Evolutionary conservation across 495 filamentous ascomycete genomes (phyloP).

Genomic region (Talaromyces wortmannii): DNA sequence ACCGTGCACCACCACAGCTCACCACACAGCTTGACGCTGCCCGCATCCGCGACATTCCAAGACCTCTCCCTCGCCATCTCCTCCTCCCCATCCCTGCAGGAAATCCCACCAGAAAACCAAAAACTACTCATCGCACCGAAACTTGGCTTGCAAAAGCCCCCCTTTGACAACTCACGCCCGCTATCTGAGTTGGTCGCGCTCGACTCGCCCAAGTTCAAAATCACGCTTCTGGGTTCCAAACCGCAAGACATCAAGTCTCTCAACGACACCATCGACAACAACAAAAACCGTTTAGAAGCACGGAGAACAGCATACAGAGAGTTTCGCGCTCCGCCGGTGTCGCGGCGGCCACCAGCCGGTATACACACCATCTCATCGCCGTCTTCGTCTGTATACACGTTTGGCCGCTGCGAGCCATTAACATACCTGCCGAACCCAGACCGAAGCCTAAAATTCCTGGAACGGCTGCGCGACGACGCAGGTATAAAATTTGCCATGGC

Average conservation of each 20-base stretch:
- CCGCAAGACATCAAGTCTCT: slow-evolving; percentile 28
- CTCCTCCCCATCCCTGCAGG: slow-evolving; percentile 27
- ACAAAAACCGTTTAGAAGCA: slow-evolving; percentile 28
- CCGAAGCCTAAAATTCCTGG: slow-evolving; percentile 63
- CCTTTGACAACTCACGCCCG: slow-evolving; percentile 35
- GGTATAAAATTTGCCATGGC: slow-evolving; percentile 80
- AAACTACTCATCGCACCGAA: slow-evolving; percentile 70
- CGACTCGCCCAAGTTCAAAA: slow-evolving; percentile 40
- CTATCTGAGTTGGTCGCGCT: slow-evolving; percentile 30
- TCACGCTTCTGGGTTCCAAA: slow-evolving; percentile 34
- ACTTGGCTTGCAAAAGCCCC: slow-evolving; percentile 61
- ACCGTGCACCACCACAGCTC: slow-evolving; percentile 57
- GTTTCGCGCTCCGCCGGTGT: slow-evolving; percentile 12
- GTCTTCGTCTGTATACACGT: slow-evolving; percentile 63
- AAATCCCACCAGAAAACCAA: slow-evolving; percentile 62
- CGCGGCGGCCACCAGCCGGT: slow-evolving; percentile 26
- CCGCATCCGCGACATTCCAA: slow-evolving; percentile 62
- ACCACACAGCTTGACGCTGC: slow-evolving; percentile 62
- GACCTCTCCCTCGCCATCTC: slow-evolving; percentile 56
- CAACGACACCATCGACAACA: slow-evolving; percentile 29
- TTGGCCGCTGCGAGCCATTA: slow-evolving; percentile 70
- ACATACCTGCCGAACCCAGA: slow-evolving; percentile 69
- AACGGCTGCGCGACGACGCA: slow-evolving; percentile 71
- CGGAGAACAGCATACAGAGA: slow-evolving; percentile 27
- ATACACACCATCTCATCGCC: slow-evolving; percentile 33